A percentile compares a stretch with the other conserved stretches of the same genome.
phyloP scores from a whole-genome alignment of 805 yeast genomes.

The Yarrowia deformans region DNA sequence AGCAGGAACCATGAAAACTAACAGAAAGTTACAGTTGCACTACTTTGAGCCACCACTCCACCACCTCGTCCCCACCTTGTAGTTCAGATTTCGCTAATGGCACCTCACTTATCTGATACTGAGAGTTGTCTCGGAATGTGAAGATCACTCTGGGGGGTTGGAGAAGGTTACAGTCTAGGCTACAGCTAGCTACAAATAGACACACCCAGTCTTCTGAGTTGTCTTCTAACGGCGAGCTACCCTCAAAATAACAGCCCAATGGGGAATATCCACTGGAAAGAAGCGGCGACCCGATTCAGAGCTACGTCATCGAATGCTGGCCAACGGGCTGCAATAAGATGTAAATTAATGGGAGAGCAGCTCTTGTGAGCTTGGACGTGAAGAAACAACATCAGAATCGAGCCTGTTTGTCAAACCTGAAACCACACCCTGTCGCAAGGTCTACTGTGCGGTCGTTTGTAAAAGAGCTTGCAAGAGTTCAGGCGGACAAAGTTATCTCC shows the following conservation, averaged over 20 bases:
- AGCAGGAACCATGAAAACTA: background rate
- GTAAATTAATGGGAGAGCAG: background rate
- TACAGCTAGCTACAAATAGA: too few species aligned
- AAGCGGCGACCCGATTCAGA: background rate
- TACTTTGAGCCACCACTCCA: too few species aligned
- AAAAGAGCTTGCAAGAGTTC: background rate
- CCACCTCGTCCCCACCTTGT: too few species aligned
- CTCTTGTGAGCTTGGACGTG: too few species aligned
- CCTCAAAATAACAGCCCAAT: constrained; percentile 10
- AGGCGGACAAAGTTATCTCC: constrained; percentile 5
- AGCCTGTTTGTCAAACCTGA: background rate
- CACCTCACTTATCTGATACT: constrained; percentile 25
- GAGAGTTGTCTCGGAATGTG: constrained; percentile 25
- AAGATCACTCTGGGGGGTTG: constrained; percentile 31
- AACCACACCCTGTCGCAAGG: constrained; percentile 25
- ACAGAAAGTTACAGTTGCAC: too few species aligned
- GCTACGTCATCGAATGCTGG: background rate
- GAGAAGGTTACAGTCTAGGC: constrained; percentile 9
- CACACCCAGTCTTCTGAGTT: background rate
- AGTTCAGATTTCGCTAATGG: background rate
- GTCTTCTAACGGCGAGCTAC: background rate
- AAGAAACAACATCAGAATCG: too few species aligned
- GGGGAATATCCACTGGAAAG: constrained; percentile 4
- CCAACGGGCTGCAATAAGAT: background rate
- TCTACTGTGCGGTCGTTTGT: background rate